Conservation (phyloP, 257 asterid species). For the Haberlea rhodopensis region DNA sequence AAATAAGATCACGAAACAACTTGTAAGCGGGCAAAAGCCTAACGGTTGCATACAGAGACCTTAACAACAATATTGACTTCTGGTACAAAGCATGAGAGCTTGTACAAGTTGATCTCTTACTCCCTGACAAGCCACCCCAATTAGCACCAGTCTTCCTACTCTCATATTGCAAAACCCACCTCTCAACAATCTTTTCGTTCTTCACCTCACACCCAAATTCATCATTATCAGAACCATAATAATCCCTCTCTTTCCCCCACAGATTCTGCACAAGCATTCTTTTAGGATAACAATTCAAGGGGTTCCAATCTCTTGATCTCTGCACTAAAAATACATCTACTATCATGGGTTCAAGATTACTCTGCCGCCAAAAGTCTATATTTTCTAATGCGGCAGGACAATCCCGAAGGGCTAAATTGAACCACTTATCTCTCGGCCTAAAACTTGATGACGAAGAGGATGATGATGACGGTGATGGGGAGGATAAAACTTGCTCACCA, state of each 20-base stretch:
- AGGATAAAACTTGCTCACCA: conserved; percentile 64
- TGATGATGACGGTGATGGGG: conserved; percentile 70
- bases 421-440: conserved; percentile 88
- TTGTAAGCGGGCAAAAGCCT: conserved; percentile 89
- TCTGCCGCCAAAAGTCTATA: conserved; percentile 84
- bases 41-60: conserved; percentile 71
- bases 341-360: conserved; percentile 76
- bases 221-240: conserved; percentile 54
- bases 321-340: conserved; percentile 69
- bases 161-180: conserved; percentile 87
- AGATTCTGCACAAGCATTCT: conserved; percentile 30
- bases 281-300: conserved; percentile 49
- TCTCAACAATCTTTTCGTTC: conserved; percentile 70
- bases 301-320: conserved; percentile 56
- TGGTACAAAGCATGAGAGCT: conserved; percentile 60
- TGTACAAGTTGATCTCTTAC: conserved; percentile 50
- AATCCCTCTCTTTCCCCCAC: conserved; percentile 41
- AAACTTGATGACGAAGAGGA: conserved; percentile 62
- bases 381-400: conserved; percentile 87
- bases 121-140: conserved; percentile 39
- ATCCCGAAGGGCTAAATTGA: conserved; percentile 74
- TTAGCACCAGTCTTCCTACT: conserved; percentile 46
- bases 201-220: conserved; percentile 45
- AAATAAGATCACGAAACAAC: conserved; percentile 69
- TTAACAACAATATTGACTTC: conserved; percentile 62